These are phyloP conservation scores for Cladosporium sp. DNA, from an alignment of 2,329 filamentous ascomycete genomes.

Conservation along the genomic window DNA sequence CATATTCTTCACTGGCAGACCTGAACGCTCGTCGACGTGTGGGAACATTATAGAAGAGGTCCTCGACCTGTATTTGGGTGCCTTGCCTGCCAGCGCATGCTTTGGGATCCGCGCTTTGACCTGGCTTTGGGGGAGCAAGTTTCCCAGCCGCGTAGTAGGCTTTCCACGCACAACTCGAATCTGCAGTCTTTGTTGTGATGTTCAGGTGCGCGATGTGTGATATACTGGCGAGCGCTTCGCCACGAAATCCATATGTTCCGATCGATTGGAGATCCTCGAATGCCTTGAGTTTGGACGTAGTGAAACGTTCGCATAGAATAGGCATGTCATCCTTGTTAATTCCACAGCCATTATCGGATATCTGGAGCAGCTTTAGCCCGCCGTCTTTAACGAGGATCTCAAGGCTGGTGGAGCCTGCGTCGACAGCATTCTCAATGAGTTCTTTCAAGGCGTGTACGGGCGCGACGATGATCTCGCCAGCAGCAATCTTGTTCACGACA, in stretches of 20 bases:
- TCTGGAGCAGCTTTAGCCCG: constrained; percentile 89
- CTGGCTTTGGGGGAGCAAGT: constrained; percentile 77
- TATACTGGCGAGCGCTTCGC: constrained; percentile 93
- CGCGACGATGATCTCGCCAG: constrained; percentile 95
- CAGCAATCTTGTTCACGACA: constrained; percentile 97
- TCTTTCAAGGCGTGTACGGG: constrained; percentile 96
- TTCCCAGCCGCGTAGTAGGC: constrained; percentile 82
- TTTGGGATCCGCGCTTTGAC: constrained; percentile 79
- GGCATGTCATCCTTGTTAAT: constrained; percentile 90
- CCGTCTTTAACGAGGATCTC: constrained; percentile 94
- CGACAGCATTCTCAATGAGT: constrained; percentile 92
- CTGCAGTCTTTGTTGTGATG: constrained; percentile 88
- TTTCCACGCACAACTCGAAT: constrained; percentile 84
- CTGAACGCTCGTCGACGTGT: constrained; percentile 84
- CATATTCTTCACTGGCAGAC: constrained; percentile 89
- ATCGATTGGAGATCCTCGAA: constrained; percentile 92
- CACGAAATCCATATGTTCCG: constrained; percentile 94
- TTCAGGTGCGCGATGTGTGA: constrained; percentile 96
- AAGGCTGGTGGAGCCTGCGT: constrained; percentile 87
- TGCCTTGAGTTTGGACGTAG: constrained; percentile 87
- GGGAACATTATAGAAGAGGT: constrained; percentile 94
- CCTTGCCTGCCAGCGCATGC: constrained; percentile 81
- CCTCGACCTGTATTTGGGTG: constrained; percentile 92
- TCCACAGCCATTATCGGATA: constrained; percentile 94
- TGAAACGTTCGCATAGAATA: constrained; percentile 93